Conservation (phyloP, 805 yeast species). For the Debaryomyces castellii region DNA sequence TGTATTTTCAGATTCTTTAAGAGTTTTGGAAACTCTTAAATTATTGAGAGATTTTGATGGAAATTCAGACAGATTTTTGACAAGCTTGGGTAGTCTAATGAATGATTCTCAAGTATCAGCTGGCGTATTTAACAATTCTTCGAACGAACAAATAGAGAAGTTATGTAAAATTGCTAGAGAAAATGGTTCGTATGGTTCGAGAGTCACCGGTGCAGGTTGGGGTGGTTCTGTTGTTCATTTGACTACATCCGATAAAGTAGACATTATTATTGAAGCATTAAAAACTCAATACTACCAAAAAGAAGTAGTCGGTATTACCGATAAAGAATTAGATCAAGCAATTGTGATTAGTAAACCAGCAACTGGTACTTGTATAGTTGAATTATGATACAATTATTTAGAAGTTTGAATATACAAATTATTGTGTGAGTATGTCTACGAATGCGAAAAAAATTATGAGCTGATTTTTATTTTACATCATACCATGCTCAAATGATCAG, state of each 20-base stretch:
- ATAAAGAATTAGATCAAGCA: slow-evolving; percentile 47
- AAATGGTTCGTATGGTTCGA: slow-evolving; percentile 62
- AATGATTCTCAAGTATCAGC: slow-evolving; percentile 59
- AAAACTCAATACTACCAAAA: slow-evolving; percentile 50
- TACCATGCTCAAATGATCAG: background rate
- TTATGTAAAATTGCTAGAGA: slow-evolving; percentile 52
- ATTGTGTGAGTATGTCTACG: background rate
- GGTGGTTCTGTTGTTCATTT: slow-evolving; percentile 75
- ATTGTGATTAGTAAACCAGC: slow-evolving; percentile 57
- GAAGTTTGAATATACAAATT: background rate
- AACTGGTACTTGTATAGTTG: slow-evolving; percentile 44
- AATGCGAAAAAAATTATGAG: background rate
- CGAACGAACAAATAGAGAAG: slow-evolving; percentile 53
- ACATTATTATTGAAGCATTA: slow-evolving; percentile 41
- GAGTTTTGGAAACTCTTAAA: slow-evolving; percentile 53
- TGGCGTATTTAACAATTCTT: slow-evolving; percentile 48
- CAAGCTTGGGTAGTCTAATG: slow-evolving; percentile 54
- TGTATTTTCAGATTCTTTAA: slow-evolving; percentile 58
- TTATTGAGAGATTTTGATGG: slow-evolving; percentile 28
- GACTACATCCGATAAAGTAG: slow-evolving; percentile 44
- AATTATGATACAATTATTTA: slow-evolving; percentile 2
- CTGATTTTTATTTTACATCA: background rate
- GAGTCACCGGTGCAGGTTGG: slow-evolving; percentile 81
- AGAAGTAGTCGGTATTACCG: slow-evolving; percentile 48
- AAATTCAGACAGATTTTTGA: slow-evolving; percentile 34